Conservation (phyloP, 495 filamentous ascomycete species). For the Daldinia decipiens region DNA sequence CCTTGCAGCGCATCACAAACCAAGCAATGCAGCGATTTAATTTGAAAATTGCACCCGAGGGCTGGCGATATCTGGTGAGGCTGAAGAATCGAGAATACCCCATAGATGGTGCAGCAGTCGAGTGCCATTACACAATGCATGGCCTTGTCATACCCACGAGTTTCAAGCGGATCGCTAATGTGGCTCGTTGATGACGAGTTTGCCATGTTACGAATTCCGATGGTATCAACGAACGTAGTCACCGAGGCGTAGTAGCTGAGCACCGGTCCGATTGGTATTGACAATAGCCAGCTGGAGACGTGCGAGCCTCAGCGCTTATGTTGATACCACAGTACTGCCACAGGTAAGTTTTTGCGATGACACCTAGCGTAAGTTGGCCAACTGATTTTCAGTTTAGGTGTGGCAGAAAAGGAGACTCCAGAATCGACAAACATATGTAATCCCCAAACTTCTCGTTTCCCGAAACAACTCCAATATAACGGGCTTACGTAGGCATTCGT, state of each 20-base stretch:
- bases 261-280: conserved; percentile 39
- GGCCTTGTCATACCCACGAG: conserved; percentile 32
- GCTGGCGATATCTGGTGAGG: conserved; percentile 33
- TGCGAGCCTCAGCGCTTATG: conserved; percentile 7
- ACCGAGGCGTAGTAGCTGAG: conserved; percentile 36
- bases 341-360: conserved; percentile 8
- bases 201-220: conserved; percentile 17
- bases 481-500: conserved; percentile 39
- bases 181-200: conserved; percentile 33
- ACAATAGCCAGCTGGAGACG: conserved; percentile 7
- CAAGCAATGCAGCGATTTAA: conserved; percentile 10
- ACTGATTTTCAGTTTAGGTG: conserved; percentile 27
- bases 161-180: conserved; percentile 25
- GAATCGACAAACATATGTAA: conserved; percentile 34
- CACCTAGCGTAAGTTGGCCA: conserved; percentile 34
- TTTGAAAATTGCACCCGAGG: conserved; percentile 41
- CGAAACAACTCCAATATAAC: conserved; percentile 41
- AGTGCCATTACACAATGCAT: conserved; percentile 30
- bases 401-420: conserved; percentile 35
- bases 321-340: conserved; percentile 7
- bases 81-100: conserved; percentile 34
- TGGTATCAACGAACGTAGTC: conserved; percentile 14
- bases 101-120: conserved; percentile 25
- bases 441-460: conserved; percentile 33
- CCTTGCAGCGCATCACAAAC: conserved; percentile 15